A percentile compares a stretch with the other conserved stretches of the same genome.
Evolutionary conservation across 2,329 filamentous ascomycete species (phyloP).

Genomic region (Stemphylium lycopersici): DNA sequence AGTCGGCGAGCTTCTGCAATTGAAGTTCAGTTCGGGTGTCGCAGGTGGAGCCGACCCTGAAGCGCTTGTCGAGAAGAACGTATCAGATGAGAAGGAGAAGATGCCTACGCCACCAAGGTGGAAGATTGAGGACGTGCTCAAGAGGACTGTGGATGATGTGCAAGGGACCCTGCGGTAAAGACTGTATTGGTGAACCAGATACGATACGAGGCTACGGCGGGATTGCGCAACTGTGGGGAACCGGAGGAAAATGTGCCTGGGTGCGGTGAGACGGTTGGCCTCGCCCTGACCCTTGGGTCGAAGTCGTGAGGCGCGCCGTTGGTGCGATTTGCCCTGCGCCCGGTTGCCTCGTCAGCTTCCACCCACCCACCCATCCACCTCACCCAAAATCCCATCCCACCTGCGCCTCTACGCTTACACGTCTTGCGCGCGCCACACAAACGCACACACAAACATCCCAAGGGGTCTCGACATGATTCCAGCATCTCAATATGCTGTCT

Average conservation of each 20-base stretch:
- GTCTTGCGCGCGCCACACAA: background rate
- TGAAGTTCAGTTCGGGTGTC: conserved; percentile 96
- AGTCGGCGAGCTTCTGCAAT: conserved; percentile 86
- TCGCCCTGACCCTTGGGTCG: background rate
- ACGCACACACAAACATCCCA: background rate
- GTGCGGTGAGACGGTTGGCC: background rate
- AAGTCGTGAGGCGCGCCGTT: background rate
- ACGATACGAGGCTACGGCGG: background rate
- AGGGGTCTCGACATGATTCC: background rate
- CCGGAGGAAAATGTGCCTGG: background rate
- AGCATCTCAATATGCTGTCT: background rate
- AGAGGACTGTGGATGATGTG: conserved; percentile 74
- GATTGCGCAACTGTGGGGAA: background rate
- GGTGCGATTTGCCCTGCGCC: background rate
- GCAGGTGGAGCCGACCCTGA: conserved; percentile 84
- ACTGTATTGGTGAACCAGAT: background rate
- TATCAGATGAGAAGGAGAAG: conserved; percentile 57
- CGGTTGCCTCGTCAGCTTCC: conserved; percentile 1
- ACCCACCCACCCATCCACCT: background rate
- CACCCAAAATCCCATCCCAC: background rate
- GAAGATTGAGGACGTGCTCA: conserved; percentile 76
- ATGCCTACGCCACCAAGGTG: conserved; percentile 74
- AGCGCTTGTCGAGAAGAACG: conserved; percentile 69
- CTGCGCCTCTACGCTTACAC: background rate
- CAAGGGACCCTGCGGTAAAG: conserved; percentile 71